These are phyloP conservation scores for Colletotrichum sublineola DNA, from an alignment of 2,329 filamentous ascomycete genomes.

Conservation along the genomic window DNA sequence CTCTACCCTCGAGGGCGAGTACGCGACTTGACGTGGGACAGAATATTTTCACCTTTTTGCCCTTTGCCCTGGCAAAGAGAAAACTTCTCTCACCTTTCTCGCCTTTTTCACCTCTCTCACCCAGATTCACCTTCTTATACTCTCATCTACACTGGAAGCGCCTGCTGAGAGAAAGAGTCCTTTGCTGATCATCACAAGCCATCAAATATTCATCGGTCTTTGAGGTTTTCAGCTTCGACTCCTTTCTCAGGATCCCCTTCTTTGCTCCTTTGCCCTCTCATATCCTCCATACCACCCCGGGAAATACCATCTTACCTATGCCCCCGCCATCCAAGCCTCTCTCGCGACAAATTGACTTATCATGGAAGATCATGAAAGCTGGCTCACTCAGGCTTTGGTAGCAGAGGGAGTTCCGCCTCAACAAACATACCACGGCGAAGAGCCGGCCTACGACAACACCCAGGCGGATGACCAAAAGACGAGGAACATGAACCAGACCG, in stretches of 20 bases:
- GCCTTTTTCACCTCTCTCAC: not conserved
- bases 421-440: not conserved
- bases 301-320: too few species aligned
- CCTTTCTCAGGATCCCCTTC: not conserved
- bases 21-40: not conserved
- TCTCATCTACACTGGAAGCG: not conserved
- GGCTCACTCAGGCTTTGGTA: not conserved
- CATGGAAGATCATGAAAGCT: not conserved
- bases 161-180: not conserved
- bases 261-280: too few species aligned
- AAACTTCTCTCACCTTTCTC: not conserved
- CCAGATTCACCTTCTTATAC: not conserved
- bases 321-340: not conserved
- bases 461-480: not conserved
- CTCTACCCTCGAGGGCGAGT: not conserved
- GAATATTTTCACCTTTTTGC: not conserved
- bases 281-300: not conserved
- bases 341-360: not conserved
- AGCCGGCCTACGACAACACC: not conserved
- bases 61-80: constrained; percentile 4
- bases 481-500: not conserved
- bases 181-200: constrained; percentile 5
- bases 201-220: not conserved
- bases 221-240: not conserved
- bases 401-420: not conserved